Conservation (phyloP, 2,329 filamentous ascomycete species). For the Alternaria panax region DNA sequence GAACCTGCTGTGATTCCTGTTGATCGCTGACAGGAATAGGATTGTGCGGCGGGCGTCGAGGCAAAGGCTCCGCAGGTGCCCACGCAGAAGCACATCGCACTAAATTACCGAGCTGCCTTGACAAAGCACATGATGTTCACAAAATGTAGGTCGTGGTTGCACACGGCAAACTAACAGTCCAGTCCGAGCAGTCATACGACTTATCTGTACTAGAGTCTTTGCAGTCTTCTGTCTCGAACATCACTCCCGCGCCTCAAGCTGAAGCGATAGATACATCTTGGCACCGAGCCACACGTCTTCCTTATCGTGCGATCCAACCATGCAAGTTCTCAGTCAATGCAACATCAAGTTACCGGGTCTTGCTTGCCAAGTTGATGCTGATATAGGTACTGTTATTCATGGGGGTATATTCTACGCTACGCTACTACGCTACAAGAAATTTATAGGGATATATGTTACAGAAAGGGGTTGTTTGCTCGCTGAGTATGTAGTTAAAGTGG, state of each 20-base stretch:
- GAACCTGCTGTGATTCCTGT: too few relatives aligned
- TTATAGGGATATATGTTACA: conserved; percentile 4
- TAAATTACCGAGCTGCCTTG: too few relatives aligned
- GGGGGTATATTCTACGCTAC: conserved; percentile 2
- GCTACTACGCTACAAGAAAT: conserved; percentile 1
- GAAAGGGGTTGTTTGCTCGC: neutral
- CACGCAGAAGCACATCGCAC: too few relatives aligned
- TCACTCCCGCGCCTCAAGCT: neutral
- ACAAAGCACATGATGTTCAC: too few relatives aligned
- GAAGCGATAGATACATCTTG: neutral
- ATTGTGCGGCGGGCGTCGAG: too few relatives aligned
- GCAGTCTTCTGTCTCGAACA: neutral
- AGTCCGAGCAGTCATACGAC: too few relatives aligned
- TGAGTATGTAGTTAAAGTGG: neutral
- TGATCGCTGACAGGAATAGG: too few relatives aligned
- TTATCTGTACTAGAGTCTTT: neutral
- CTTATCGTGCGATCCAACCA: neutral
- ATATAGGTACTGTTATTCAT: neutral
- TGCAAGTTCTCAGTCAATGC: neutral
- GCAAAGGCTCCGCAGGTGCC: too few relatives aligned
- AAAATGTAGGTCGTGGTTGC: too few relatives aligned
- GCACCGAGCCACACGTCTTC: neutral
- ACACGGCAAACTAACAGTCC: too few relatives aligned
- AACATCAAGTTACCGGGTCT: neutral
- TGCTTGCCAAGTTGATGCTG: neutral